Evolutionary conservation across 305 asterid species (phyloP), one percentile per base, ranked within the genome.

Genomic region (Solanum hybrid): DNA sequence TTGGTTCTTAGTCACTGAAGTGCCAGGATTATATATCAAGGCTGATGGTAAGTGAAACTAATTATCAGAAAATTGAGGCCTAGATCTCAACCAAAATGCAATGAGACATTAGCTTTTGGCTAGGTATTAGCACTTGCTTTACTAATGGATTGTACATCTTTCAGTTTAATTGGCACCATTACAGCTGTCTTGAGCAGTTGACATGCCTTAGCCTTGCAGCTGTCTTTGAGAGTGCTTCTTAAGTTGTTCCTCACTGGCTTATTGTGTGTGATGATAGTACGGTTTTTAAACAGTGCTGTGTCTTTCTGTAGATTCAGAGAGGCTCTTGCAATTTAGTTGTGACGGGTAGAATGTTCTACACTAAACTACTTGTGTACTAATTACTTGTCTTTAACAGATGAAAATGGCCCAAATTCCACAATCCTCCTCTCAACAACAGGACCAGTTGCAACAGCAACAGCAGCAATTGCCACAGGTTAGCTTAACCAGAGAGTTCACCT

Each of bases 361-460:
- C 42, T 51, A 51, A 51, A 84, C 75, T 51, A 17, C 75, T 51
- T 31, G 87, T 81, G 37, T 31, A 84, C 75, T 84, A 31, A 84
- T 84, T 31, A 84, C 75, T 31, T 11, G 0, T 51, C n/a, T 77
- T 86, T 51, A 64, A 38, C 64, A 90, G 92, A 76, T 90, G 87
- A 90, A 88, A 80, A 32, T 90, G 82, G 96, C 97, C 34, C 97
- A 95, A 77, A 71, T 93, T 89, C 96, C 86, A 90, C 95, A 91
- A 36, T 84, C 87, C 40, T 45, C 87, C 42, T 84, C 87, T 51
- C 87, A 84, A 10, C 87, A 84, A 10, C 87, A 82, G 40, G 87
- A 82, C 40, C 87, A 82, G 73, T 27, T 82, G 87, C 95, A 73
- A 73, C 79, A 72, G 78, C 78, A 81, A n/a, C 91, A 88, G 71